Evolutionary conservation across 441 rosid species (phyloP), one percentile per base, ranked within the genome.

Genomic region (Eutrema salsugineum): DNA sequence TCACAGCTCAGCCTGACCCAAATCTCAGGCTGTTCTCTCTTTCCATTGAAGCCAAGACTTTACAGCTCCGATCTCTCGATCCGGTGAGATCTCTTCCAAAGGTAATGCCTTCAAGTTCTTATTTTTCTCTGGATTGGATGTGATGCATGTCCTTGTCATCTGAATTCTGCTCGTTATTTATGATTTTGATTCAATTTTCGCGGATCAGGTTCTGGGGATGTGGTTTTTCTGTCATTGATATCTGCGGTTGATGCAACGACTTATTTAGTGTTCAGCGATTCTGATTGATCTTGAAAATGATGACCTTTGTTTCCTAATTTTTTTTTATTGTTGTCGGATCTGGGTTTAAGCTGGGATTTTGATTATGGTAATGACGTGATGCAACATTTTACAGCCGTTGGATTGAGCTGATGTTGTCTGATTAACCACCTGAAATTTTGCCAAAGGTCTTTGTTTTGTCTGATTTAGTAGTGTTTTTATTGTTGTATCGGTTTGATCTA

Each of bases 1-100:
- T 70, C 71, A 64, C 75, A 69, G 60, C 79, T 76, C 75, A 76
- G 74, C 69, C 73, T 68, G 57, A 68, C 72, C 15, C 55, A 27
- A 24, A 68, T 22, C 46, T 68, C 48, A 59, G 73, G 58, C 71
- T 64, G 38, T 40, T 74, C 71, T 47, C 65, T 74, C n/a, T 38
- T 8, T 10, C 17, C 50, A 36, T 8, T 5, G 4, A 30, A 2
- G 33, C 0, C 3, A 40, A 44, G 53, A 6, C 66, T 44, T 46
- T 44, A 5, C 0, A 15, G 8, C 63, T 60, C 68, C 49, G 78
- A 73, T 68, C 74, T 75, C 56, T 32, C 53, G 58, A 14, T 76
- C 62, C 12, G 4, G 14, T 36, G 22, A 68, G 60, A 68, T 75
- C 70, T 75, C 68, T 24, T 48, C 16, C 1, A 24, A 42, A 63